Conservation (phyloP, 108 stramenopile genomes). For the Epithemia pelagica region DNA sequence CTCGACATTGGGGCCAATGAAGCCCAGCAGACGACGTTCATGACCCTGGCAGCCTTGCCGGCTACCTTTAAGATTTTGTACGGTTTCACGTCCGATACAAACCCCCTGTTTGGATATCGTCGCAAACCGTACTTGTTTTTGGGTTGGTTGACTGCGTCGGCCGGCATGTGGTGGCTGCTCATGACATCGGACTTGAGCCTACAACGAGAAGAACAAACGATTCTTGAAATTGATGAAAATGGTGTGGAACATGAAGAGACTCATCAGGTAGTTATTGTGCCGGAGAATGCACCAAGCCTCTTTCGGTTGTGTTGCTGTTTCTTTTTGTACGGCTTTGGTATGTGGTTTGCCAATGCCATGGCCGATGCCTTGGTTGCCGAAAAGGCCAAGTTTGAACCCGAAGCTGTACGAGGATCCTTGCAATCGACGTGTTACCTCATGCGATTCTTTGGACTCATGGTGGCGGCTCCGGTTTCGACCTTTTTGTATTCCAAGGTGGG, state of each 20-base stretch:
- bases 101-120: slow-evolving; percentile 49
- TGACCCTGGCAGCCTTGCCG: slow-evolving; percentile 39
- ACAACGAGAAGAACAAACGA: neutral
- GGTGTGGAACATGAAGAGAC: slow-evolving; percentile 7
- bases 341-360: slow-evolving; percentile 80
- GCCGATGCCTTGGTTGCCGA: slow-evolving; percentile 68
- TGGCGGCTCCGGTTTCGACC: slow-evolving; percentile 57
- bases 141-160: slow-evolving; percentile 50
- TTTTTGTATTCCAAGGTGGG: slow-evolving; percentile 46
- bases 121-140: slow-evolving; percentile 72
- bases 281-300: slow-evolving; percentile 47
- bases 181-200: slow-evolving; percentile 28
- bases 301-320: slow-evolving; percentile 42
- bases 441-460: slow-evolving; percentile 74
- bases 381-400: slow-evolving; percentile 67
- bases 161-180: slow-evolving; percentile 38
- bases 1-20: slow-evolving; percentile 70
- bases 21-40: slow-evolving; percentile 68
- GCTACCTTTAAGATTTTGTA: slow-evolving; percentile 60
- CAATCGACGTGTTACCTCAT: slow-evolving; percentile 73
- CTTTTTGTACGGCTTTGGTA: slow-evolving; percentile 59
- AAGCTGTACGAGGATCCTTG: slow-evolving; percentile 42
- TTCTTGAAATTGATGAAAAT: slow-evolving; percentile 1
- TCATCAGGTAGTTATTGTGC: slow-evolving; percentile 1
- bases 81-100: slow-evolving; percentile 59